Base-by-base conservation (phyloP, 2,329 filamentous ascomycete genomes). In the Alternaria arborescens region DNA sequence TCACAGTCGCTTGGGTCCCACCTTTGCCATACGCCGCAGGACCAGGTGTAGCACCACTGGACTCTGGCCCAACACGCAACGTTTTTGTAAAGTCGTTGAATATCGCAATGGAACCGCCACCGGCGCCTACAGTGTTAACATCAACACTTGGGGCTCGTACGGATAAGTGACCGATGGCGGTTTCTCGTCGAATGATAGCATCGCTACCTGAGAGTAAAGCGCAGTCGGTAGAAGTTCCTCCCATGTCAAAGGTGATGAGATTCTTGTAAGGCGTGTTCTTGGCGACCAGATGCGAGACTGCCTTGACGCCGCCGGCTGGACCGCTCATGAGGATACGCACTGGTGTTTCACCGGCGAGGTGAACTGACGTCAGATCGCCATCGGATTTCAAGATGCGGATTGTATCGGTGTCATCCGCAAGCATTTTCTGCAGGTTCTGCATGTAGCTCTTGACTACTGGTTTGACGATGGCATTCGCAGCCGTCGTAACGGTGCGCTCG, bases 311-410 rank as follows among this genome's bases (percentile, higher is more conserved):
- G 40, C 82, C 82, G n/a, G 82, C 82, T 1, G 82, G 82, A 0
- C 82, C 82, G 26, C 81, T 83, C 81, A 84, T 84, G 16, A 84
- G 70, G 34, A 84, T 80, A 51, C 80, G 81, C n/a, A 84, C 82
- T 0, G 82, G 82, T 2, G 82, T 67, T 53, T 84, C 78, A 1
- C 79, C 80, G 1, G 82, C 82, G 14, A 83, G 71, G 3, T 77
- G 72, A 3, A 83, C 67, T 14, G 81, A 82, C 0, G 82, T 84
- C 48, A 84, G 66, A 5, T 82, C 82, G 6, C 82, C 82, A 60
- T 84, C 82, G 16, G 81, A 83, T 65, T 84, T 84, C 28, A 84
- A 73, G 14, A 84, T 82, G 12, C 82, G 80, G n/a, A 84, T 81
- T 0, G 74, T 80, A 44, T 81, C 74, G 11, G 78, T 82, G 44